Evolutionary conservation across 352 stramenopile genomes (phyloP), one percentile per base, ranked within the genome.

Genomic region (Aphanomyces astaci): DNA sequence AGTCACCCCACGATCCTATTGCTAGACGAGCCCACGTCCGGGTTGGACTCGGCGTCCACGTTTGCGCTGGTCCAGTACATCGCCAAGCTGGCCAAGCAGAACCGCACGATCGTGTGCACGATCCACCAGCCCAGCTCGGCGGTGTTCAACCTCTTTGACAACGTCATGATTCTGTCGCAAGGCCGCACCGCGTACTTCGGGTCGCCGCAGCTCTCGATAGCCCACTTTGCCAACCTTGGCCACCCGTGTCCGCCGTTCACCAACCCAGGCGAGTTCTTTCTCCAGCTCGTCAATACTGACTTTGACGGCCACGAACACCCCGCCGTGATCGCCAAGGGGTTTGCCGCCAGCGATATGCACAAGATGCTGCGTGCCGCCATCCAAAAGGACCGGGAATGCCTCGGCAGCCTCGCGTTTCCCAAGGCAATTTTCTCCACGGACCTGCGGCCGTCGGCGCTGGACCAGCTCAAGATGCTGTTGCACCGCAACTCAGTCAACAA

Each of bases 131-230:
- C 81, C 0, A 85, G 75, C 31, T 86, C 81, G 4, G 24, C 75
- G 1, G 75, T 91, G 17, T 84, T 84, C 71, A 71, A 81, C 40
- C 80, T 83, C 71, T 89, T 88, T 65, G 76, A 70, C 28, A 89
- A 79, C 56, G 67, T 85, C 40, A 53, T 88, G 46, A 72, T 92
- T 45, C 72, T 90, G 19, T 73, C 83, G 15, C 77, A 75, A 7
- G 88, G 90, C 2, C 70, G 82, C 53, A 84, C 92, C 1, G 81
- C 96, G 40, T 96, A 92, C 74, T 84, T 89, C 63, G 87, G 88
- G 28, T 43, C 72, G 22, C 81, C 88, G 10, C 2, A 30, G 19
- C 49, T 69, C 2, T 72, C 75, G 48, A 73, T 83, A n/a, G 32
- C 71, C 15, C 77, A 88, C 55, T 85, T 88, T 28, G 33, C 54